Evolutionary conservation across 2,329 filamentous ascomycete species (phyloP), one percentile per base, ranked within the genome.

Genomic region (Diaporthe vexans): DNA sequence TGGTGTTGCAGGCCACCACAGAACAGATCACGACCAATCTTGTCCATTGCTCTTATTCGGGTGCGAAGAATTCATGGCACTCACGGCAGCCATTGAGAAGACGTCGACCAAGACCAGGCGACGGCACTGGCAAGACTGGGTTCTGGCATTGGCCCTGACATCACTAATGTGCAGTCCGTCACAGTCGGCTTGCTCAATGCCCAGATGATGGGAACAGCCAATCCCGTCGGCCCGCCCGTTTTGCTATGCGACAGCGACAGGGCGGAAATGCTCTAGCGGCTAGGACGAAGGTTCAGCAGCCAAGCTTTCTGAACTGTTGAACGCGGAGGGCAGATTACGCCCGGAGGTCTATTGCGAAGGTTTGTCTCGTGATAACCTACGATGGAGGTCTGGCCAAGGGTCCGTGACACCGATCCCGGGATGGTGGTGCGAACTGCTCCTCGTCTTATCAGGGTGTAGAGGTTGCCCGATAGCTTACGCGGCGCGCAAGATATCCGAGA

Each of bases 121-220:
- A 86, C 85, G 0, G 83, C 81, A 40, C 77, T 87, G 15, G 81
- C 86, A 0, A 83, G 81, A 40, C 77, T 87, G 15, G 82, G 84
- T 21, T 85, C 86, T 9, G 85, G 84, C 10, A 80, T 87, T 43
- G 85, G 86, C 76, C 58, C 75, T 24, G 52, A 46, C 33, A 48
- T 76, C n/a, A 48, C 68, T 10, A 56, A 51, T 57, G 37, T 57
- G 67, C 43, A 52, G 13, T 59, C 37, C 40, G 4, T 35, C 33
- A 51, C 48, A 33, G 61, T 52, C 68, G 26, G 71, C 68, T 46
- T 46, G 21, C 56, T 21, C n/a, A 74, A 56, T 33, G 67, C 26
- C 48, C 67, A 4, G 43, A 57, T 21, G 59, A 52, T 29, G 54
- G 51, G 46, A 57, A 69, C 46, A 37, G 68, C 26, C 58, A 71